phyloP scores from a whole-genome alignment of 2,329 filamentous ascomycete genomes.

The Penicillium sp. region DNA sequence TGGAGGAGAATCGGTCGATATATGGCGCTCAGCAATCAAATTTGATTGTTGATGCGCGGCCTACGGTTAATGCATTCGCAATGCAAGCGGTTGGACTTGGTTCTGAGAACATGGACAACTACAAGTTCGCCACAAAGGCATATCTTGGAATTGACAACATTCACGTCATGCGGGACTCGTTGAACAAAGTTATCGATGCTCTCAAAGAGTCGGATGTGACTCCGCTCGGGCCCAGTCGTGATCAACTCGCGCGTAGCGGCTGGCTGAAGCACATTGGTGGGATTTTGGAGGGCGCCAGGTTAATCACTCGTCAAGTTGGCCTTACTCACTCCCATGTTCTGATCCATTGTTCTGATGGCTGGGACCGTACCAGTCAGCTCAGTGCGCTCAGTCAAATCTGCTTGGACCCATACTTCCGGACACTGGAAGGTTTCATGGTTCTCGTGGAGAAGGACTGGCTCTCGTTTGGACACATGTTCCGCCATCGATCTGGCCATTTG shows the following conservation, averaged over 20 bases:
- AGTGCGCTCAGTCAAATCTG: slow-evolving; percentile 90
- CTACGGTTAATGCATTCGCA: slow-evolving; percentile 88
- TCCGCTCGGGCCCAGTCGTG: slow-evolving; percentile 76
- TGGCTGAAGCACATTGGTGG: slow-evolving; percentile 90
- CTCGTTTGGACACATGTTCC: slow-evolving; percentile 97
- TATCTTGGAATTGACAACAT: slow-evolving; percentile 98
- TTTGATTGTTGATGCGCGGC: slow-evolving; percentile 91
- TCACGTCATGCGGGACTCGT: slow-evolving; percentile 92
- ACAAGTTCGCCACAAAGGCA: slow-evolving; percentile 85
- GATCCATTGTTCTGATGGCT: slow-evolving; percentile 97
- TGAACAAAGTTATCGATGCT: slow-evolving; percentile 83
- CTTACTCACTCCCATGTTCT: slow-evolving; percentile 92
- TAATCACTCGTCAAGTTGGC: slow-evolving; percentile 85
- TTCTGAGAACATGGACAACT: slow-evolving; percentile 97
- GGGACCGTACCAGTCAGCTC: slow-evolving; percentile 95
- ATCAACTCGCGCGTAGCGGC: slow-evolving; percentile 76
- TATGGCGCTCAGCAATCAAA: slow-evolving; percentile 94
- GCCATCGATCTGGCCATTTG: slow-evolving; percentile 83
- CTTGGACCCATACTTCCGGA: slow-evolving; percentile 93
- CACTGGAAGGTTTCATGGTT: slow-evolving; percentile 90
- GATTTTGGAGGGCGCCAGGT: slow-evolving; percentile 77
- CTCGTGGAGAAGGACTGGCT: slow-evolving; percentile 97
- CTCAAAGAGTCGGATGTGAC: slow-evolving; percentile 91
- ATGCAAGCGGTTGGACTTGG: slow-evolving; percentile 93
- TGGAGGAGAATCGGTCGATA: slow-evolving; percentile 65